These are phyloP conservation scores for Candida bentonensis DNA, from an alignment of 805 yeast genomes.

Conservation along the genomic window DNA sequence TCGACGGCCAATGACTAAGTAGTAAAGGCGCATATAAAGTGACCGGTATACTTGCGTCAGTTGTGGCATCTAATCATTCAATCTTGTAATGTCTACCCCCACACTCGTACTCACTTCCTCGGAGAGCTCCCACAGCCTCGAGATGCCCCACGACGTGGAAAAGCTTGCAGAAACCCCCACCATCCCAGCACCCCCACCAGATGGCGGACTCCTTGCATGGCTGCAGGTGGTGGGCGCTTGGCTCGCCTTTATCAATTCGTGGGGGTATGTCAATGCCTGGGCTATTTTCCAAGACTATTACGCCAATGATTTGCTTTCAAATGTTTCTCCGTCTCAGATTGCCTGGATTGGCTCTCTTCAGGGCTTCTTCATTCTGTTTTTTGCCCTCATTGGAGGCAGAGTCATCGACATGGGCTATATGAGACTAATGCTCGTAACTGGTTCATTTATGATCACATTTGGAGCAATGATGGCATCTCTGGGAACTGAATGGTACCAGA, in stretches of 20 bases:
- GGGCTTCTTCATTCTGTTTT: not conserved
- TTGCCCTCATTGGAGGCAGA: constrained; percentile 18
- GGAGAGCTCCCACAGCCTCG: no score
- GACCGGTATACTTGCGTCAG: no score
- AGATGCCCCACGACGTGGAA: not conserved
- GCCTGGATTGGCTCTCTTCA: constrained; percentile 14
- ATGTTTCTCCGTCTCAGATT: constrained; percentile 8
- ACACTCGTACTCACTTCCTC: no score
- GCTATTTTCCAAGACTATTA: constrained; percentile 16
- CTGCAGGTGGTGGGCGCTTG: constrained; percentile 14
- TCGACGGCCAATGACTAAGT: no score
- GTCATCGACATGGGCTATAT: constrained; percentile 18
- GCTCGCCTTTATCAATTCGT: constrained; percentile 11
- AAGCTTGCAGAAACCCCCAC: not conserved
- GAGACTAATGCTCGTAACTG: constrained; percentile 12
- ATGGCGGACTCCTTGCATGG: constrained; percentile 16
- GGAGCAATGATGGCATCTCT: constrained; percentile 23
- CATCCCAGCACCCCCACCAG: constrained; percentile 11
- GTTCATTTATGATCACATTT: constrained; percentile 14
- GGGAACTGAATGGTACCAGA: constrained; percentile 32
- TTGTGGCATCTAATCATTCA: no score
- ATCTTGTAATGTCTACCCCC: no score
- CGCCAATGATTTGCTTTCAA: constrained; percentile 3
- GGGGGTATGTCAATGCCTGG: constrained; percentile 14
- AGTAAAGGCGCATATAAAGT: no score